phyloP scores from a whole-genome alignment of 2,329 filamentous ascomycete genomes.

The Aspergillus transmontanensis region DNA sequence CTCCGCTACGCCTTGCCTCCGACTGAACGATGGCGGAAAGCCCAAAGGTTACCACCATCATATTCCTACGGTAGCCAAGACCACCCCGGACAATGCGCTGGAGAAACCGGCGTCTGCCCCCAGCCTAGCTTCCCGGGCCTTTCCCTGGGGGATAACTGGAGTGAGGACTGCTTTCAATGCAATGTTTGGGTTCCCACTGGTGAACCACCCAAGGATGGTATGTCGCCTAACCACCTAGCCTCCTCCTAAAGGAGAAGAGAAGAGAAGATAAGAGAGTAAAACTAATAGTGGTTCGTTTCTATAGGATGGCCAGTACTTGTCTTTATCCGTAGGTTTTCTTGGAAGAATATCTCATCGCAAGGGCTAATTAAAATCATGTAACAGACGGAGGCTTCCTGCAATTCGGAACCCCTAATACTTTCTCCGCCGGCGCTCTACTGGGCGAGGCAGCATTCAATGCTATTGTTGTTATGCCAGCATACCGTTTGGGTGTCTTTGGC shows the following conservation, averaged over 20 bases:
- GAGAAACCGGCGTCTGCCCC: conserved; percentile 49
- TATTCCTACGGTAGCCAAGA: conserved; percentile 55
- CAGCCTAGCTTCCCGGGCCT: conserved; percentile 46
- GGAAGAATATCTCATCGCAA: background rate
- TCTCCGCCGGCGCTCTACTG: conserved; percentile 49
- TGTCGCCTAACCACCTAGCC: conserved; percentile 1
- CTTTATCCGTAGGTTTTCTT: conserved; percentile 53
- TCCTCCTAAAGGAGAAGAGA: background rate
- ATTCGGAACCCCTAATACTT: conserved; percentile 55
- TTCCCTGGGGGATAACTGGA: conserved; percentile 36
- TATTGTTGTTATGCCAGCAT: conserved; percentile 59
- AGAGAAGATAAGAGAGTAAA: background rate
- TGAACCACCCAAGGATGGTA: conserved; percentile 41
- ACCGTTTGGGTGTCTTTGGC: conserved; percentile 59
- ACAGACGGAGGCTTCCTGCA: conserved; percentile 60
- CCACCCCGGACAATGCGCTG: conserved; percentile 50
- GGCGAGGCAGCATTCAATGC: conserved; percentile 52
- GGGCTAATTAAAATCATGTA: background rate
- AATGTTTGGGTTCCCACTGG: conserved; percentile 59
- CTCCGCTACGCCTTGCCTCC: conserved; percentile 59
- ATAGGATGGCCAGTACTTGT: conserved; percentile 61
- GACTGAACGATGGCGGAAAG: conserved; percentile 52
- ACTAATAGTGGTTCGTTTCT: background rate
- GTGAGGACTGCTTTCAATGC: conserved; percentile 59
- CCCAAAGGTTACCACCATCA: conserved; percentile 49